Base-by-base conservation (phyloP, 106 monocot species). In the Alisma plantagoaquatica region DNA sequence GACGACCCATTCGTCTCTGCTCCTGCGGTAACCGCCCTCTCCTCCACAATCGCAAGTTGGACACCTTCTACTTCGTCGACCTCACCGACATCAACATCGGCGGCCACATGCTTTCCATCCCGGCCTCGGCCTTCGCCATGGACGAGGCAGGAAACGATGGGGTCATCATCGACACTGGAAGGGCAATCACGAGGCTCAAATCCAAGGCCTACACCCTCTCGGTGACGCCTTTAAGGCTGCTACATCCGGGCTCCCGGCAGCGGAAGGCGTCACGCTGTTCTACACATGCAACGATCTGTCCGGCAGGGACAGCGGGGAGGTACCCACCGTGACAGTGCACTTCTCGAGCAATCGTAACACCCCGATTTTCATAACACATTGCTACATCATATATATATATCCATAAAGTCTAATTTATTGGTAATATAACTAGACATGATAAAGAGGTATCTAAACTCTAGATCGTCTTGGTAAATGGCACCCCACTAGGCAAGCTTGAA, bases 151-250 rank as follows among this genome's bases (percentile, higher is more conserved):
- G 84, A 2, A 14, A 47, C 7, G 84, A 75, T 19, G 79, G 84
- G 18, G 72, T 84, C 19, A 84, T 84, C 49, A 72, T 84, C 19
- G 84, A 84, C 71, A 79, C 79, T 24, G 84, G 84, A 38, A 84
- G 79, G 10, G 75, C 75, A 5, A 65, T 84, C 27, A 84, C 84
- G 3, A 70, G 79, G 23, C 75, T 84, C 0, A 67, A 68, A 57
- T 16, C 22, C 4, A 31, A 53, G 1, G 84, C 79, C 5, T 79
- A 84, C 62, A 21, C 43, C 11, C 72, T 23, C 75, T 84, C 10
- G 43, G 72, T 20, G 56, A 79, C 38, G 79, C 77, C 5, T 82
- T 82, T 67, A 5, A 8, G 2, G 46, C 18, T n/a, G 78, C 77
- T 17, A 78, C 83, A 29, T 16, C 12, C 16, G 61, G 59, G 17